Base-by-base conservation (phyloP, 345 rosid genomes). In the Eucalyptus sp. region DNA sequence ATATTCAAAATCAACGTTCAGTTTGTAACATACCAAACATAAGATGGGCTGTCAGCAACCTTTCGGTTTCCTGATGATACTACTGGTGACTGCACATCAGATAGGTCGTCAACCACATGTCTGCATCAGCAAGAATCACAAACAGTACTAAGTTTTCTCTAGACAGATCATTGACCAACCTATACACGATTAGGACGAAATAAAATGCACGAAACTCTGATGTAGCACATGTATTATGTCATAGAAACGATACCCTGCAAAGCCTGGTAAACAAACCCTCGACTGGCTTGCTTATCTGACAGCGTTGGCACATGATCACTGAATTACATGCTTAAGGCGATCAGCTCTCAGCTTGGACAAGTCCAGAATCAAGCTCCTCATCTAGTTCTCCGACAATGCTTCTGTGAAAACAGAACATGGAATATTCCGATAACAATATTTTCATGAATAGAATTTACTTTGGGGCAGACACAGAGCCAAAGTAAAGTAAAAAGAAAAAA, bases 301-400 rank as follows among this genome's bases (percentile, higher is more conserved):
- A n/a, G 49, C 88, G 27, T 64, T 33, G 14, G 51, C 10, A 18
- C 50, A 16, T 50, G 86, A 90, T 94, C 93, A 98, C 91, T 96
- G 96, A 90, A 96, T 90, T 48, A 97, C 96, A 14, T 99, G 96
- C 91, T 98, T 96, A 88, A 98, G 94, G 76, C 97, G 99, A 91
- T 98, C 95, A 89, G 99, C 99, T 93, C 97, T 96, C 90, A 97
- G 92, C 87, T 93, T 95, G 48, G 98, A 94, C 89, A 98, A 89
- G 86, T 95, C 99, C 48, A 98, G 94, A 93, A 92, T 98, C 97
- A 24, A 96, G 97, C 92, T 97, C 99, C 86, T 96, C 98, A 87
- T 96, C 99, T 18, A 96, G 94, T 91, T 97, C 99, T 46, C 99
- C 99, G 24, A 97, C 96, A 81, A 97, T 91, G 90, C 98, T 96